These are phyloP conservation scores for Medicago lupulina DNA, from an alignment of 306 rosid genomes.

Conservation along the genomic window DNA sequence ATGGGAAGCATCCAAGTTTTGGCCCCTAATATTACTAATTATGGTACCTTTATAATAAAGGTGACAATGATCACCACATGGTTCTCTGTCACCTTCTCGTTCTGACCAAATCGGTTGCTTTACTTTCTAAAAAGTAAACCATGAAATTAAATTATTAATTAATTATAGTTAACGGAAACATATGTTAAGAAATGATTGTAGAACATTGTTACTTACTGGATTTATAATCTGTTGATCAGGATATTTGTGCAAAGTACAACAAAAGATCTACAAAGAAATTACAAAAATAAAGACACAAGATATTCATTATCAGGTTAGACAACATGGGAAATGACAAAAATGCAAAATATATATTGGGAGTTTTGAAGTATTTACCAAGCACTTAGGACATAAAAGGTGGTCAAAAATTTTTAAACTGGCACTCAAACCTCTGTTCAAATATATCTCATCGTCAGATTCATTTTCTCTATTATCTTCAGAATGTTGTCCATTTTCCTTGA, in stretches of 20 bases:
- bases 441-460: conserved; percentile 46
- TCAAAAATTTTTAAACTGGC: conserved; percentile 63
- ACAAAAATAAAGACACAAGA: conserved; percentile 30
- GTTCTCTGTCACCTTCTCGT: no score
- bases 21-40: no score
- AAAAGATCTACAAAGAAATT: conserved; percentile 60
- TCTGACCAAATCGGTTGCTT: conserved; percentile 62
- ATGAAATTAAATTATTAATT: no score
- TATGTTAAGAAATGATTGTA: conserved; percentile 19
- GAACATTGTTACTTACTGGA: conserved; percentile 63
- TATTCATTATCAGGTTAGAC: conserved; percentile 25
- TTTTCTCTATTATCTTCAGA: conserved; percentile 45
- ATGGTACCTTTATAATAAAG: no score
- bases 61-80: no score
- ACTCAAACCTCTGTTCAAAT: conserved; percentile 64
- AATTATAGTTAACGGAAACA: conserved; percentile 6
- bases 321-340: neutral
- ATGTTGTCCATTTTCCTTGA: neutral
- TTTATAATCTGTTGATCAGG: conserved; percentile 50
- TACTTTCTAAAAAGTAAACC: conserved; percentile 39
- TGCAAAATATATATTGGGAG: neutral
- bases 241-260: conserved; percentile 76
- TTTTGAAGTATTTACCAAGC: conserved; percentile 61
- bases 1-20: no score
- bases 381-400: conserved; percentile 78